Evolutionary conservation across 2,329 filamentous ascomycete genomes (phyloP).

Genomic region (Fusarium siculi): DNA sequence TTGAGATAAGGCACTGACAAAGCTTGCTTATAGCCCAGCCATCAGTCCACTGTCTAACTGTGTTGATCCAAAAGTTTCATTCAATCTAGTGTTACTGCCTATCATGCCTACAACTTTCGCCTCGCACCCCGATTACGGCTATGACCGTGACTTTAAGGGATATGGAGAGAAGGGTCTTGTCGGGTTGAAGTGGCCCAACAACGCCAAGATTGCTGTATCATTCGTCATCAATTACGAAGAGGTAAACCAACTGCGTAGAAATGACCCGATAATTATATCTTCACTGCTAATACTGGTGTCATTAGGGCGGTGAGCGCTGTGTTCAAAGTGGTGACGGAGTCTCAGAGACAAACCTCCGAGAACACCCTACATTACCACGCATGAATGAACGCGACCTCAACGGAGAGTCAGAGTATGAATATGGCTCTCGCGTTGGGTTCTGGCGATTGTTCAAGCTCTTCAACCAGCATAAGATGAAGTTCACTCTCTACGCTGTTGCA

Average conservation of each 20-base stretch:
- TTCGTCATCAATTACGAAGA: constrained; percentile 19
- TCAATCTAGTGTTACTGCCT: not conserved
- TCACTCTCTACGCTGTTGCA: constrained; percentile 1
- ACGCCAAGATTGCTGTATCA: not conserved
- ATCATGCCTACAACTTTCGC: not conserved
- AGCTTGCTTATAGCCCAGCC: not conserved
- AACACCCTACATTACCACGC: not conserved
- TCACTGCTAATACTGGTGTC: fast-evolving
- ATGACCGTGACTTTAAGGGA: constrained; percentile 1
- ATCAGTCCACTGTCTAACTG: not conserved
- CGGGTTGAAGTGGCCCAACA: constrained; percentile 4
- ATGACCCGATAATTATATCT: not conserved
- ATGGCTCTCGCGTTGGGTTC: constrained; percentile 9
- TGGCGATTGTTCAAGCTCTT: constrained; percentile 7
- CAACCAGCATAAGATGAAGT: not conserved
- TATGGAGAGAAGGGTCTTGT: constrained; percentile 1
- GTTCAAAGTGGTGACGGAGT: not conserved
- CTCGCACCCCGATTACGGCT: not conserved
- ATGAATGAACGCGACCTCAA: constrained; percentile 5
- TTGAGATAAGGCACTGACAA: not conserved
- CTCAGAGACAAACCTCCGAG: constrained; percentile 3
- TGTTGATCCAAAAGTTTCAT: not conserved
- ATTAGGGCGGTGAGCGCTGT: not conserved
- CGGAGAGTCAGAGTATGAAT: constrained; percentile 15
- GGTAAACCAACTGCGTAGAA: not conserved